These are phyloP conservation scores for Groenewaldozyma auringiensis DNA, from an alignment of 1,139 yeast species.

Conservation along the genomic window DNA sequence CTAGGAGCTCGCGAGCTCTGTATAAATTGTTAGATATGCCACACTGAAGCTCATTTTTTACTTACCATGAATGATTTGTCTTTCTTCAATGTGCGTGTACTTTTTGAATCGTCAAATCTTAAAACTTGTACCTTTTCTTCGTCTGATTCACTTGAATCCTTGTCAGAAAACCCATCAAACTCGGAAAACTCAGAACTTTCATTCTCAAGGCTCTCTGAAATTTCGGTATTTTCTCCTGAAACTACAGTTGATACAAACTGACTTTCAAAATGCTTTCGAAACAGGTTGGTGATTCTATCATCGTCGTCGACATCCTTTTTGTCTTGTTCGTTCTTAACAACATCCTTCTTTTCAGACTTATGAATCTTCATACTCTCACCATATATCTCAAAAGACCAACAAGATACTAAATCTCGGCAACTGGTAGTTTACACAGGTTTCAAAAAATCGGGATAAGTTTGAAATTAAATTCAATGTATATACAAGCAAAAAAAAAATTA, in stretches of 20 bases:
- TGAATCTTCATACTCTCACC: too few relatives aligned
- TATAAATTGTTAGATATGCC: background rate
- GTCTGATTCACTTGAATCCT: slow-evolving; percentile 15
- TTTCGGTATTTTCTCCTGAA: slow-evolving; percentile 18
- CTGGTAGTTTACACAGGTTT: too few relatives aligned
- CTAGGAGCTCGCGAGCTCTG: slow-evolving; percentile 8
- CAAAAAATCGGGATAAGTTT: too few relatives aligned
- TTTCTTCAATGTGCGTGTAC: slow-evolving; percentile 31
- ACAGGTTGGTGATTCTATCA: slow-evolving; percentile 15
- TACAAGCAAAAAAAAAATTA: background rate
- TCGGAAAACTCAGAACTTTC: slow-evolving; percentile 14
- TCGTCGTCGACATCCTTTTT: slow-evolving; percentile 5
- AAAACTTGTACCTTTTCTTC: slow-evolving; percentile 30
- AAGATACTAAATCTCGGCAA: too few relatives aligned
- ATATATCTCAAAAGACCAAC: too few relatives aligned
- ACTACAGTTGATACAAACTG: slow-evolving; percentile 45
- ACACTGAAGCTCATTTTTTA: slow-evolving; percentile 20
- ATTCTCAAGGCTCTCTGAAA: slow-evolving; percentile 37
- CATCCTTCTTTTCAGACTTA: too few relatives aligned
- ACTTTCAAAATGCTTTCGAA: slow-evolving; percentile 52
- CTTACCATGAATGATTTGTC: slow-evolving; percentile 35
- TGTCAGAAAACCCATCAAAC: slow-evolving; percentile 13
- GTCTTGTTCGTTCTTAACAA: background rate
- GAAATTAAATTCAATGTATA: too few relatives aligned
- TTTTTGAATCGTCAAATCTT: slow-evolving; percentile 37